phyloP scores from a whole-genome alignment of 257 asterid genomes.

The Perilla frutescens region DNA sequence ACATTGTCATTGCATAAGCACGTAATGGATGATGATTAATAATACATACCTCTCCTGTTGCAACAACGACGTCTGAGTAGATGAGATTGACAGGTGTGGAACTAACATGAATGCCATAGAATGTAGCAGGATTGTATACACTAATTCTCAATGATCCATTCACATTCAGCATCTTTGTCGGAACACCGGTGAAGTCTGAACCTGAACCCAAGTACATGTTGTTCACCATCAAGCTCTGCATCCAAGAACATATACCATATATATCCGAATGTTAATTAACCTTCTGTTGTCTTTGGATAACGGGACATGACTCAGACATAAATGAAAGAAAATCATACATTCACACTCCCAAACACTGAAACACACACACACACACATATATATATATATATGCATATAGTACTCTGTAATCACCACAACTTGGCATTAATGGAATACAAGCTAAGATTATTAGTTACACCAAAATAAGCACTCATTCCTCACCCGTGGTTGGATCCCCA shows the following conservation, averaged over 20 bases:
- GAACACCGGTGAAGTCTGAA: constrained; percentile 82
- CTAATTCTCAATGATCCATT: constrained; percentile 78
- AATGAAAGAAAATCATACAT: background rate
- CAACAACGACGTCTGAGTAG: constrained; percentile 75
- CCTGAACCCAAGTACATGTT: constrained; percentile 77
- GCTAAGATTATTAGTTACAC: too few relatives aligned
- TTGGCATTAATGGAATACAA: background rate
- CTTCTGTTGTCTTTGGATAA: background rate
- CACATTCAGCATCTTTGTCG: constrained; percentile 71
- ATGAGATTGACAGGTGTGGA: constrained; percentile 79
- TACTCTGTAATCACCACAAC: background rate
- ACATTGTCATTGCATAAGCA: background rate
- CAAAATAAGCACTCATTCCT: too few relatives aligned
- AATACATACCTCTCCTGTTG: constrained; percentile 88
- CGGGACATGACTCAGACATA: background rate
- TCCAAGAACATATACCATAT: constrained; percentile 27
- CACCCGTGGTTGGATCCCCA: too few relatives aligned
- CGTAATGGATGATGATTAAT: too few relatives aligned
- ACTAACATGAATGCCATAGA: constrained; percentile 83
- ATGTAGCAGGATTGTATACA: constrained; percentile 88
- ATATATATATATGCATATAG: too few relatives aligned
- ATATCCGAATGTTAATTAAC: background rate
- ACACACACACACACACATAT: background rate
- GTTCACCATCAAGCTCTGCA: constrained; percentile 79
- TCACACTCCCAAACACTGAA: background rate